These are phyloP conservation scores for Salix koriyanagi DNA, from an alignment of 345 rosid genomes.

Conservation along the genomic window DNA sequence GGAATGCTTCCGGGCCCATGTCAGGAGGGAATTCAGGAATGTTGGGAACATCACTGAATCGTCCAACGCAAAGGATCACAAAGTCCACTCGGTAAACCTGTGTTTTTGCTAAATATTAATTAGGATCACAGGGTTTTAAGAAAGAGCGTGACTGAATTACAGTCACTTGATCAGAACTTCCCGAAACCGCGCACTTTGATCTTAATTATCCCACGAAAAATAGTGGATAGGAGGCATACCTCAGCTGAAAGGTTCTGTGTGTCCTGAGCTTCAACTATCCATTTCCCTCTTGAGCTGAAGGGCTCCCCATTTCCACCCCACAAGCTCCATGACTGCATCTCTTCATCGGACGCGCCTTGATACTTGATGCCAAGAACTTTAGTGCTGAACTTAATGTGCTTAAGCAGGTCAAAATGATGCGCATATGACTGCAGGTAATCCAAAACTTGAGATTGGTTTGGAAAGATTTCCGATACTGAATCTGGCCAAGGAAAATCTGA, in stretches of 20 bases:
- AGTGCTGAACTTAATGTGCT: conserved; percentile 31
- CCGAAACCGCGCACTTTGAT: background rate
- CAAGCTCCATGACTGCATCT: conserved; percentile 21
- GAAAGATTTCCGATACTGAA: conserved; percentile 26
- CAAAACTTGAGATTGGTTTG: conserved; percentile 22
- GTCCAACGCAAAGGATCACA: conserved; percentile 36
- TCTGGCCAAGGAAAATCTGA: conserved; percentile 51
- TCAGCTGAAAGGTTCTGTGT: conserved; percentile 5
- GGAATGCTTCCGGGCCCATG: conserved; percentile 42
- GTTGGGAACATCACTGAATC: conserved; percentile 37
- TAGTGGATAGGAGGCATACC: too few species aligned
- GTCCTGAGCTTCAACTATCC: conserved; percentile 31
- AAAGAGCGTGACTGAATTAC: background rate
- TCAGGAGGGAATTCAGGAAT: conserved; percentile 36
- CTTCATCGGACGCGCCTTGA: conserved; percentile 16
- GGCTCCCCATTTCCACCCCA: conserved; percentile 35
- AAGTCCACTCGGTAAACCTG: conserved; percentile 31
- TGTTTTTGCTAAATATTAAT: background rate
- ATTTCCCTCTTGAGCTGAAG: conserved; percentile 28
- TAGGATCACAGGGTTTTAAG: background rate
- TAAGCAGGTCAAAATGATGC: conserved; percentile 25
- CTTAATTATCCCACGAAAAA: too few species aligned
- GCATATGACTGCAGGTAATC: conserved; percentile 38
- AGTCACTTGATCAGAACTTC: background rate
- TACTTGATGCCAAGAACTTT: conserved; percentile 28